Conservation (phyloP, 345 rosid genomes). For the Raphanus raphanistrum region DNA sequence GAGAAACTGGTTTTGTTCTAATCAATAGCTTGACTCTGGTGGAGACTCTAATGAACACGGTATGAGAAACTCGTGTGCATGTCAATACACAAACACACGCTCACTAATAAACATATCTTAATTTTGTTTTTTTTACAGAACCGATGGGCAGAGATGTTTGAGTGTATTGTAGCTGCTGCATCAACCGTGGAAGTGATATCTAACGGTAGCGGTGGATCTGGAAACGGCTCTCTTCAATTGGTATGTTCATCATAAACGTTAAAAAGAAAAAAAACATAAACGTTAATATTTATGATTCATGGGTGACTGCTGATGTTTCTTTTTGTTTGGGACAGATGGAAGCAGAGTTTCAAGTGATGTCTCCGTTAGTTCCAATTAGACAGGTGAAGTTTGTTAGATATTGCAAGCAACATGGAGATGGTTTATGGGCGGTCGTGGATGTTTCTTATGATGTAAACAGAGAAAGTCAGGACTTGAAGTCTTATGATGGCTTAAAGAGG, state of each 20-base stretch:
- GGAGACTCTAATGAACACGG: slow-evolving; percentile 72
- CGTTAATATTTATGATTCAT: background rate
- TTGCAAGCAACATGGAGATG: slow-evolving; percentile 66
- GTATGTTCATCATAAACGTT: slow-evolving; percentile 36
- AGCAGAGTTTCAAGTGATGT: slow-evolving; percentile 70
- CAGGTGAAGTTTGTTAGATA: slow-evolving; percentile 63
- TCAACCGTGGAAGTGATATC: slow-evolving; percentile 51
- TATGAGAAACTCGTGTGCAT: slow-evolving; percentile 33
- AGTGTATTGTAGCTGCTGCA: slow-evolving; percentile 51
- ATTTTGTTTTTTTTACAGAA: slow-evolving; percentile 46
- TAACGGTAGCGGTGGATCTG: slow-evolving; percentile 47
- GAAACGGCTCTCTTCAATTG: slow-evolving; percentile 59
- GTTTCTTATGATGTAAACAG: slow-evolving; percentile 53
- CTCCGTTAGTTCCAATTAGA: slow-evolving; percentile 62
- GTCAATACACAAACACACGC: background rate
- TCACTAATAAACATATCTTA: slow-evolving; percentile 7
- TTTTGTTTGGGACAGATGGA: slow-evolving; percentile 47
- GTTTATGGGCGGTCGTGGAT: slow-evolving; percentile 79
- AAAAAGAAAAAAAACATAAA: background rate
- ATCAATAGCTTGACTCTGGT: slow-evolving; percentile 57
- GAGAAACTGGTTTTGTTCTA: slow-evolving; percentile 55
- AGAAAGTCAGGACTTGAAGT: slow-evolving; percentile 32
- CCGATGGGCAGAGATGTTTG: slow-evolving; percentile 69
- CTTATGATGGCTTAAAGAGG: slow-evolving; percentile 46
- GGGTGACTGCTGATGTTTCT: slow-evolving; percentile 2